Evolutionary conservation across 2,329 filamentous ascomycete genomes (phyloP), one percentile per base, ranked within the genome.

Genomic region (Pleoardoris graminearum): DNA sequence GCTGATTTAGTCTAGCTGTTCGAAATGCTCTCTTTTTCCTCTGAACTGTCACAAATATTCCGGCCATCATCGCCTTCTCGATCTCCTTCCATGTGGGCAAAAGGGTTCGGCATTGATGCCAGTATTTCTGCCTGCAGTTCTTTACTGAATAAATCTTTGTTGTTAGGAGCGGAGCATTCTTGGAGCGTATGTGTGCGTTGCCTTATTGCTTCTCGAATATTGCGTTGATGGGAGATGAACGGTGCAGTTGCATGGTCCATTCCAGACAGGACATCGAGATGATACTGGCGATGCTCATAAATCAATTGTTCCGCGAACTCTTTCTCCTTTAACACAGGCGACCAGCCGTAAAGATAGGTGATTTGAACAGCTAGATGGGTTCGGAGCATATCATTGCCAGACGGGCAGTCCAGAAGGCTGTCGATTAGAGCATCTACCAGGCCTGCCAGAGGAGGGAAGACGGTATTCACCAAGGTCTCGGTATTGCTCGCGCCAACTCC

Each of bases 231-330:
- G 47, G 16, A 19, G 22, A 54, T 47, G 41, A 51, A 51, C 17
- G 32, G 29, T 27, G 29, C 22, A 42, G 47, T 50, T 21, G 27
- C 52, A 45, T 44, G 39, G 17, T 39, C 36, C 52, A 54, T 54
- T 43, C 52, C 52, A 46, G 33, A 51, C 25, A 51, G 33, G 27
- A 50, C 42, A 51, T 54, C 52, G 32, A 51, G 33, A 51, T 54
- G 52, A 54, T 54, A 51, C 35, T 51, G 52, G 29, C 52, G 52
- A 54, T 54, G 48, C 38, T 54, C 52, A 41, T 49, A 42, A 25
- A 36, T 30, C 42, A 51, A 48, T 17, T 27, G 35, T 21, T 30
- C 39, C 39, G 49, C 49, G 32, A 51, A 51, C 10, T 25, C 22
- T 23, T 23, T 29, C 25, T 51, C 42, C 27, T 47, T 32, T 19